These are phyloP conservation scores for Fusarium chuoi DNA, from an alignment of 2,329 filamentous ascomycete genomes.

Conservation along the genomic window DNA sequence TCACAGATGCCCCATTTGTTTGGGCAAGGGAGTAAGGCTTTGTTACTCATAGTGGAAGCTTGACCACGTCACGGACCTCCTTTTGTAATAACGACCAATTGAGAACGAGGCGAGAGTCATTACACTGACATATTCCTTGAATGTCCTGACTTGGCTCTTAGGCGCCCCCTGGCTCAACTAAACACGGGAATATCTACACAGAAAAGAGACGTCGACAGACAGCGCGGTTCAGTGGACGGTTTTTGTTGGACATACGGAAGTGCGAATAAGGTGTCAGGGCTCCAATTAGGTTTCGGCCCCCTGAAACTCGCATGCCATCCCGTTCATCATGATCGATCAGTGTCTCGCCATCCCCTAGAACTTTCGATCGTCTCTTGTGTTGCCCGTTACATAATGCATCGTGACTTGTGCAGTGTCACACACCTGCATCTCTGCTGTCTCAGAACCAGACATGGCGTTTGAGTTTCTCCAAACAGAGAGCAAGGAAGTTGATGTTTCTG, in stretches of 20 bases:
- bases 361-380: conserved; percentile 25
- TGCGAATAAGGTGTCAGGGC: conserved; percentile 21
- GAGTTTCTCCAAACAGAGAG: conserved; percentile 1
- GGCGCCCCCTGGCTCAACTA: conserved; percentile 9
- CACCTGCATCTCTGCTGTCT: conserved; percentile 17
- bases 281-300: conserved; percentile 24
- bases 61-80: conserved; percentile 41
- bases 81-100: conserved; percentile 34
- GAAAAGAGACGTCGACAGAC: not conserved
- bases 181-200: not conserved
- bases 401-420: conserved; percentile 9
- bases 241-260: not conserved
- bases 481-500: conserved; percentile 5
- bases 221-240: not conserved
- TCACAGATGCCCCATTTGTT: conserved; percentile 21
- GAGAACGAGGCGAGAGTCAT: conserved; percentile 35
- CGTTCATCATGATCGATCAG: conserved; percentile 11
- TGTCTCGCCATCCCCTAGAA: conserved; percentile 12
- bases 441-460: conserved; percentile 17
- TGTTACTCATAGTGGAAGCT: conserved; percentile 24
- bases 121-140: not conserved
- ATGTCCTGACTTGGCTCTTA: not conserved
- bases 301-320: conserved; percentile 35
- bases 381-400: conserved; percentile 13
- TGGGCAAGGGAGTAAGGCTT: conserved; percentile 25